A percentile compares a stretch with the other conserved stretches of the same genome.
Evolutionary conservation across 345 rosid species (phyloP).

Genomic region (Eucalyptus leucophloia): DNA sequence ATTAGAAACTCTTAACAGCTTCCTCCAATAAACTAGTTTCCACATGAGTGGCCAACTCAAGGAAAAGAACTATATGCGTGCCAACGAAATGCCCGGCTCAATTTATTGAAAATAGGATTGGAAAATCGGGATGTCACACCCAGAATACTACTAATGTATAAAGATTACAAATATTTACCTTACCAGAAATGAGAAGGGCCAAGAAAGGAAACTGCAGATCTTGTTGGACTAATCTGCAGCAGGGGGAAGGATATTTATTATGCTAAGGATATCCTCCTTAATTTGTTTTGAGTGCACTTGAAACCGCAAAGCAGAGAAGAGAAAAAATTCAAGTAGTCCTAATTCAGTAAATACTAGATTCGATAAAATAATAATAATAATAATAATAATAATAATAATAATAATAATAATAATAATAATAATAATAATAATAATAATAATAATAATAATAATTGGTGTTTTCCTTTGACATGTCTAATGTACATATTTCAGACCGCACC

Average conservation of each 20-base stretch:
- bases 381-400: no score
- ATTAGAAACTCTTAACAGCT: no score
- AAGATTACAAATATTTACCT: conserved; percentile 10
- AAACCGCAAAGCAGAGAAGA: neutral
- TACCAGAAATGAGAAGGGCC: conserved; percentile 86
- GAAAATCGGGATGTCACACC: no score
- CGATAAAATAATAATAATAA: neutral
- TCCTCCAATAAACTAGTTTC: no score
- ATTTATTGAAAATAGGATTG: no score
- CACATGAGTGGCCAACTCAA: no score
- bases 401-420: no score
- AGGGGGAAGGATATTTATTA: neutral
- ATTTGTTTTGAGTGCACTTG: neutral
- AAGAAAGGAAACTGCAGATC: conserved; percentile 82
- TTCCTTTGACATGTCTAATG: neutral
- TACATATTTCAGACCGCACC: conserved; percentile 15
- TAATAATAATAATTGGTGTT: neutral
- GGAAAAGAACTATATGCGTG: no score
- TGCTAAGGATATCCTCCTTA: neutral
- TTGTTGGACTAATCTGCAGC: conserved; percentile 43
- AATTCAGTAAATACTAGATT: neutral
- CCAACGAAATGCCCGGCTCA: no score
- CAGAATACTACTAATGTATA: neutral
- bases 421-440: no score
- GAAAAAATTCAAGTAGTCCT: neutral